Base-by-base conservation (phyloP, 2,329 filamentous ascomycete genomes). In the Aspergillus hortae region DNA sequence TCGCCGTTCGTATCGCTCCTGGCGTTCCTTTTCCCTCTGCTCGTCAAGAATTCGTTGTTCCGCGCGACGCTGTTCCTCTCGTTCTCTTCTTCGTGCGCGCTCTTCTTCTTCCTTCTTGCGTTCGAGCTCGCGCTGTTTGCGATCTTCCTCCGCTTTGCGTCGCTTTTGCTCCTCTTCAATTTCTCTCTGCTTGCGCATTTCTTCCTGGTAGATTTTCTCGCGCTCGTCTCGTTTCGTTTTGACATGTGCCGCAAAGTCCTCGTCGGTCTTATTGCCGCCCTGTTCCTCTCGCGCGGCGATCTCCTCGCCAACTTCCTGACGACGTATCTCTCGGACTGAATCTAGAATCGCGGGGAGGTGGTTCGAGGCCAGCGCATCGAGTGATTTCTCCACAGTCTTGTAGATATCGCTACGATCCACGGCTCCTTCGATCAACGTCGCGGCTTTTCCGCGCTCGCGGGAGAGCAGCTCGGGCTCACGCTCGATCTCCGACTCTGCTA, bases 351-450 rank as follows among this genome's bases (percentile, higher is more conserved):
- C 71, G 2, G 75, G 73, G 35, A 86, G 69, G 55, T 82, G 75
- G 53, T 79, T 72, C 45, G 79, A 74, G 46, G 85, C 77, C 58
- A 85, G 71, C 4, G 66, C 67, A 58, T 82, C 78, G 44, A 87
- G 74, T 12, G 79, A 75, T 6, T 70, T 69, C 61, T 83, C 80
- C 19, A 82, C 81, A 57, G 74, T 78, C 54, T 78, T 78, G 61
- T 86, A 87, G 48, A 86, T 77, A 54, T 84, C 80, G 54, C 79
- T 82, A 49, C 84, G 78, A 57, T 86, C 83, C 9, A 83, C 83
- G 2, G 81, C 82, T 50, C 84, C 84, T 67, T 86, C 82, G 27
- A 87, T 80, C 41, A 87, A 70, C 1, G 82, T 82, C 9, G 82
- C 83, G 25, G 83, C 83, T 63, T 85, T 81, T 23, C 80, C 76